Base-by-base conservation (phyloP, 2,329 filamentous ascomycete genomes). In the Huntiella decipiens region DNA sequence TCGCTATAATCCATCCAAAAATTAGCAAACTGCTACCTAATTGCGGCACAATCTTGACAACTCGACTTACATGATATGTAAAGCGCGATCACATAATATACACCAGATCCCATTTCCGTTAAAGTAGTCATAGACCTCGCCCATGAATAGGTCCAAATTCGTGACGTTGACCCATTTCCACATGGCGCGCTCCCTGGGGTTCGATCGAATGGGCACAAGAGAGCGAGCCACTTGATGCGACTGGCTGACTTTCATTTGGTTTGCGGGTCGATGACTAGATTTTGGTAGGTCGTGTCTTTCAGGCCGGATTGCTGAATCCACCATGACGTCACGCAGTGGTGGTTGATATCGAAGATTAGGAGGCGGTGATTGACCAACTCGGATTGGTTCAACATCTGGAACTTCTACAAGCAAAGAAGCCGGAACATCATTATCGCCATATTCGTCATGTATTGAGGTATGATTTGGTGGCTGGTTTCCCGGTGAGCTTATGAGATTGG, bases 161-260 rank as follows among this genome's bases (percentile, higher is more conserved):
- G 82, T 76, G 48, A 91, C 83, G 56, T 94, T 94, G 46, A 83
- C 83, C 82, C 87, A 95, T 61, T 83, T 74, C 79, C 85, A 95
- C 66, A 93, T 74, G 3, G 87, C 86, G 59, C 79, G 81, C 56
- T 88, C 81, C 59, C 77, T 37, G 4, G 48, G 48, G 17, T 50
- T 41, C 19, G 28, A 40, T n/a, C 32, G 36, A 22, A 32, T 38
- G 4, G 48, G 37, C 8, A 41, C 16, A n/a, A 47, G 8, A 12
- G 44, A 36, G 13, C 17, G 44, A 19, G 36, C 40, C 22, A 28
- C 22, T 28, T 28, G 22, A 28, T 28, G 22, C 22, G 22, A 28
- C 22, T 28, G 22, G 3, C 22, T 28, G 22, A 7, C 22, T 3
- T 28, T 28, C 13, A 47, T 7, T 35, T 40, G 32, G 12, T 22